phyloP scores from a whole-genome alignment of 805 yeast species.

The Helenozyma baotianmanensis region DNA sequence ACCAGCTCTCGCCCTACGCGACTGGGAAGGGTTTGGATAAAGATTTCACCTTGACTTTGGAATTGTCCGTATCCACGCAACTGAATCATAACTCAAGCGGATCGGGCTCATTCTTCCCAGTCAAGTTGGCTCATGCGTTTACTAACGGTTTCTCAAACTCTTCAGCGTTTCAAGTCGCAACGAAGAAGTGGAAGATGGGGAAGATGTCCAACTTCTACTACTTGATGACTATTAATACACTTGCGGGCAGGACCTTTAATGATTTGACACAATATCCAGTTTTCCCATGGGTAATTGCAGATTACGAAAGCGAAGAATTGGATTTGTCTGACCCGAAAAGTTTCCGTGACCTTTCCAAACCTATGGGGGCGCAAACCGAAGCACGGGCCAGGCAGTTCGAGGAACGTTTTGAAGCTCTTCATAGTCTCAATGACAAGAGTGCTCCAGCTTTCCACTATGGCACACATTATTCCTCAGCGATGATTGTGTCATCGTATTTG shows the following conservation, averaged over 20 bases:
- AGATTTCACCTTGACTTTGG: conserved; percentile 52
- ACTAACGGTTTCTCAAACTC: conserved; percentile 20
- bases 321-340: conserved; percentile 59
- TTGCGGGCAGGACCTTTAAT: conserved; percentile 86
- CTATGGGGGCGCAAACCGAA: conserved; percentile 83
- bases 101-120: conserved; percentile 18
- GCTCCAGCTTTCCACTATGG: conserved; percentile 88
- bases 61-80: conserved; percentile 37
- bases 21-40: conserved; percentile 48
- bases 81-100: conserved; percentile 9
- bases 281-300: conserved; percentile 88
- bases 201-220: conserved; percentile 81
- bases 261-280: conserved; percentile 89
- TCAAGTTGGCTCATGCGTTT: conserved; percentile 36
- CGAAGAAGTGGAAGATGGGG: conserved; percentile 72
- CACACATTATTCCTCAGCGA: conserved; percentile 89
- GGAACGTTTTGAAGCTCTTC: conserved; percentile 70
- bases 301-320: conserved; percentile 66
- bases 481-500: conserved; percentile 81
- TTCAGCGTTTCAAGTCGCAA: conserved; percentile 31
- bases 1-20: conserved; percentile 44
- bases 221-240: conserved; percentile 70
- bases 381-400: conserved; percentile 58
- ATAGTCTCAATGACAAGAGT: conserved; percentile 49
- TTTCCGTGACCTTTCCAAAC: conserved; percentile 74